phyloP scores from a whole-genome alignment of 106 monocot species.

The Dioscorea dumetorum region DNA sequence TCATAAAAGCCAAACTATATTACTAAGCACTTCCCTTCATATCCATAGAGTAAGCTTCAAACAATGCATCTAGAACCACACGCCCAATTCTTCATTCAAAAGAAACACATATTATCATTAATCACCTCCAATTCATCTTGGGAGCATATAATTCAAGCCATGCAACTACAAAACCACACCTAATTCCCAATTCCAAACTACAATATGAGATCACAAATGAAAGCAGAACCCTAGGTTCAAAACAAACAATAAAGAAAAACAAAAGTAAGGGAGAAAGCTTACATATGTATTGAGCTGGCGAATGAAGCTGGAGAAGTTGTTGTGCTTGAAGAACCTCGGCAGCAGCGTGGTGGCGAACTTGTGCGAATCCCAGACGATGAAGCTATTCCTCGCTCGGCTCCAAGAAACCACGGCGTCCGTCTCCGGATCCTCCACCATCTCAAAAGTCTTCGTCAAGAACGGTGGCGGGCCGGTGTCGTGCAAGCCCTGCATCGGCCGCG shows the following conservation, averaged over 20 bases:
- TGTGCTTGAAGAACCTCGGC: conserved; percentile 72
- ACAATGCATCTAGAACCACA: no score
- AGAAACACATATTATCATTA: no score
- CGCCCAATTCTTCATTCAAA: no score
- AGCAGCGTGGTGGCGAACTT: conserved; percentile 38
- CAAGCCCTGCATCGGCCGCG: conserved; percentile 26
- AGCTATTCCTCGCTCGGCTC: conserved; percentile 49
- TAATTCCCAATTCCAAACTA: no score
- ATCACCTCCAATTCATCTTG: no score
- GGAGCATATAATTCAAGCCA: no score
- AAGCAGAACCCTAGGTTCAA: not conserved
- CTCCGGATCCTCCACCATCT: conserved; percentile 59
- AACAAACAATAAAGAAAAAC: not conserved
- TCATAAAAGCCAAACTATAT: no score
- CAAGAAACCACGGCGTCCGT: conserved; percentile 61
- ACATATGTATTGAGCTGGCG: conserved; percentile 79
- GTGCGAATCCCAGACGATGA: conserved; percentile 62
- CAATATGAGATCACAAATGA: no score
- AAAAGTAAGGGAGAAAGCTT: not conserved
- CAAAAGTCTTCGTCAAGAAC: conserved; percentile 67
- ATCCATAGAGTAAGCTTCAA: no score
- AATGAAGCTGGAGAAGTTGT: conserved; percentile 79
- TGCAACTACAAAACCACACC: no score
- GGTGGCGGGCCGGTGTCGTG: conserved; percentile 34
- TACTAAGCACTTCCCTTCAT: not conserved